These are phyloP conservation scores for Cryptococcus jaspeensis DNA, from an alignment of 1,284 basidiomycete genomes.

Conservation along the genomic window DNA sequence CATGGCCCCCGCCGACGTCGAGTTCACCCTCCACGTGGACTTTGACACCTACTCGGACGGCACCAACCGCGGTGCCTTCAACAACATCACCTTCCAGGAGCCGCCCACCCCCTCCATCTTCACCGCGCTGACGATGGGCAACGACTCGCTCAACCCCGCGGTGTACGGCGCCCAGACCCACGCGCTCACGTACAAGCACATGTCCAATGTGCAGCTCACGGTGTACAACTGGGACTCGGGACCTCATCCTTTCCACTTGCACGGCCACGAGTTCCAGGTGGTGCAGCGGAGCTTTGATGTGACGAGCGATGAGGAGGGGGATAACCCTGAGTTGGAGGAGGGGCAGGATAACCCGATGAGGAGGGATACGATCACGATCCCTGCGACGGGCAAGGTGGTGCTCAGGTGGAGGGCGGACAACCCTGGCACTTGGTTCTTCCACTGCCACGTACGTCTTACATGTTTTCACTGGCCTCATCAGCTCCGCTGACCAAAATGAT, in stretches of 20 bases:
- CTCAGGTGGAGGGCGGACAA: slow-evolving; percentile 56
- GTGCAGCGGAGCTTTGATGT: slow-evolving; percentile 71
- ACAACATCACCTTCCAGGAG: slow-evolving; percentile 51
- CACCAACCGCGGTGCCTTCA: slow-evolving; percentile 52
- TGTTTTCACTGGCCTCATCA: neutral
- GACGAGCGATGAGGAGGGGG: slow-evolving; percentile 67
- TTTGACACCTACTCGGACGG: slow-evolving; percentile 49
- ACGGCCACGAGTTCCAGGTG: slow-evolving; percentile 71
- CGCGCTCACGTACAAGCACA: slow-evolving; percentile 70
- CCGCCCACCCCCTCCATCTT: slow-evolving; percentile 69
- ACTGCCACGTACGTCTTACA: slow-evolving; percentile 41
- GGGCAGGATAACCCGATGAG: slow-evolving; percentile 79
- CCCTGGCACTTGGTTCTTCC: slow-evolving; percentile 57
- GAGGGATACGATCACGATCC: slow-evolving; percentile 62
- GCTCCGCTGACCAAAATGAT: neutral
- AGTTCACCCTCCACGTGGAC: slow-evolving; percentile 44
- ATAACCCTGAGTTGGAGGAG: slow-evolving; percentile 78
- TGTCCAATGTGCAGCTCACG: slow-evolving; percentile 74
- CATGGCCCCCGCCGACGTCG: slow-evolving; percentile 45
- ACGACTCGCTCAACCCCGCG: slow-evolving; percentile 62
- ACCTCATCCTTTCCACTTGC: slow-evolving; percentile 55
- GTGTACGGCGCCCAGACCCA: slow-evolving; percentile 73
- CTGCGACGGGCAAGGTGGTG: slow-evolving; percentile 51
- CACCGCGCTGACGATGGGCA: slow-evolving; percentile 69
- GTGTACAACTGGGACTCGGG: slow-evolving; percentile 70